Percentiles rank a stretch among this genome's conserved stretches.
These are phyloP conservation scores for Melanopsichium pennsylvanicum DNA, from an alignment of 1,284 basidiomycete species.

Conservation along the genomic window DNA sequence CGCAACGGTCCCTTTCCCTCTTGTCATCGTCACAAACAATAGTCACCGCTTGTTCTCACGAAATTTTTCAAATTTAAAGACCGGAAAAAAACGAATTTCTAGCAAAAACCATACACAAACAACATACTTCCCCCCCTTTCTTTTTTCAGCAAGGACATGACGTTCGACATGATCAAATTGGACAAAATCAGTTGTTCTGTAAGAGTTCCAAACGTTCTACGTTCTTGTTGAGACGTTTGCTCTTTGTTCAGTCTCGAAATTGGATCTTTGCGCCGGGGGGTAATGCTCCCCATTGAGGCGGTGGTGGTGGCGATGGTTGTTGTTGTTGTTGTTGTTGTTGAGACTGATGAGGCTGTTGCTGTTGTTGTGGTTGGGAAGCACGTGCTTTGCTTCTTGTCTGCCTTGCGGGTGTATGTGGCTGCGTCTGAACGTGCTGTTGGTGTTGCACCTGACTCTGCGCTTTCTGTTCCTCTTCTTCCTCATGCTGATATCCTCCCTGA, in stretches of 20 bases:
- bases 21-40: too few relatives aligned
- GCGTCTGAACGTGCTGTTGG: background rate
- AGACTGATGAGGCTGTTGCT: background rate
- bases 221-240: too few relatives aligned
- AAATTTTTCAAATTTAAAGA: too few relatives aligned
- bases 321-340: background rate
- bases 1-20: too few relatives aligned
- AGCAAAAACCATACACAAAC: too few relatives aligned
- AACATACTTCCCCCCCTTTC: too few relatives aligned
- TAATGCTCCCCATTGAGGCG: conserved; percentile 55
- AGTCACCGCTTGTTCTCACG: too few relatives aligned
- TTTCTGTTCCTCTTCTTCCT: background rate
- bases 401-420: conserved; percentile 1
- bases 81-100: too few relatives aligned
- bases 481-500: background rate
- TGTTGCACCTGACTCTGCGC: background rate
- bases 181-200: too few relatives aligned
- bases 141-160: too few relatives aligned
- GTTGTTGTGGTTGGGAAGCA: background rate
- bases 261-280: conserved; percentile 53
- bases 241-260: conserved; percentile 45
- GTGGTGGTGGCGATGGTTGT: conserved; percentile 3
- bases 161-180: too few relatives aligned
- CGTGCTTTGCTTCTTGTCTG: conserved; percentile 9
- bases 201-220: too few relatives aligned